These are phyloP conservation scores for Ascobolus immersus DNA, from an alignment of 495 filamentous ascomycete species.

Conservation along the genomic window DNA sequence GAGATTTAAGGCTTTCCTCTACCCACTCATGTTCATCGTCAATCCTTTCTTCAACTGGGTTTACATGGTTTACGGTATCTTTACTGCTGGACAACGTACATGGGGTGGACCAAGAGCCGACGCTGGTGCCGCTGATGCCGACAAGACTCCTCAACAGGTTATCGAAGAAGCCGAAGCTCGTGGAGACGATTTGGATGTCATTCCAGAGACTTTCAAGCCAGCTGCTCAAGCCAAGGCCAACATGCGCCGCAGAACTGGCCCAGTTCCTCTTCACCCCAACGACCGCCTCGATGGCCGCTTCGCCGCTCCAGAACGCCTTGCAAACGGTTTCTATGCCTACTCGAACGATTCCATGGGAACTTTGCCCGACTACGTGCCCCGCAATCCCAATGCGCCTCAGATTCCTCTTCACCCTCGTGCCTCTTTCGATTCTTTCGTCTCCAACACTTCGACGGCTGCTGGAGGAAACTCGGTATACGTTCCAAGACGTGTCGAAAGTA, in stretches of 20 bases:
- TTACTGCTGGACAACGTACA: constrained; percentile 82
- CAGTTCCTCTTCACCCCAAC: constrained; percentile 38
- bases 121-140: constrained; percentile 53
- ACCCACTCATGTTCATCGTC: constrained; percentile 82
- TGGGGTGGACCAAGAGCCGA: constrained; percentile 93
- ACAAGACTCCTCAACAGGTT: constrained; percentile 59
- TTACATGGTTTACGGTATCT: constrained; percentile 74
- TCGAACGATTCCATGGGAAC: constrained; percentile 34
- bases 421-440: constrained; percentile 48
- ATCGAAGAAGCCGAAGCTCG: constrained; percentile 52
- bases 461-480: constrained; percentile 40
- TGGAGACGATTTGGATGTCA: constrained; percentile 78
- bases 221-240: constrained; percentile 30
- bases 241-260: constrained; percentile 20
- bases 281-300: constrained; percentile 50
- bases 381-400: constrained; percentile 24
- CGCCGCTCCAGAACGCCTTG: constrained; percentile 30
- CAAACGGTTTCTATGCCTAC: constrained; percentile 37
- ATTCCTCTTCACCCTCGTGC: constrained; percentile 31
- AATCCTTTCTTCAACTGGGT: constrained; percentile 98
- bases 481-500: constrained; percentile 54
- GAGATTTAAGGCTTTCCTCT: constrained; percentile 79
- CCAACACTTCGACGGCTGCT: constrained; percentile 27
- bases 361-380: constrained; percentile 19
- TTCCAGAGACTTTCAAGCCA: constrained; percentile 69